A percentile compares a stretch with the other conserved stretches of the same genome.
Conservation (phyloP, 352 stramenopile genomes). For the Phytophthora tubulina region DNA sequence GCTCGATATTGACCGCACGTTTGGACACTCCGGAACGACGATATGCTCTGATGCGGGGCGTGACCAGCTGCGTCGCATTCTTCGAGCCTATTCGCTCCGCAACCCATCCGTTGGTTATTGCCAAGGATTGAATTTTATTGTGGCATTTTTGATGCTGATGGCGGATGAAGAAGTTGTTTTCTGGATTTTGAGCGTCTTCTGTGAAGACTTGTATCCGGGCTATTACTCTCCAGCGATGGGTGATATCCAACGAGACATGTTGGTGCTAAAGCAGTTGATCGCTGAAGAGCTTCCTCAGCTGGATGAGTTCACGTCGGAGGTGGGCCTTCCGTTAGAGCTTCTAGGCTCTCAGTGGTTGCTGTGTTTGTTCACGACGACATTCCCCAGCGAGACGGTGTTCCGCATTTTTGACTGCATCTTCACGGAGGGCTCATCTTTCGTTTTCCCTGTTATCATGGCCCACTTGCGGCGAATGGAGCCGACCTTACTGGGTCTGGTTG, state of each 20-base stretch:
- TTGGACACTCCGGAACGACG: slow-evolving; percentile 76
- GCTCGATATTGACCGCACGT: slow-evolving; percentile 88
- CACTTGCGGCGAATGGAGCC: slow-evolving; percentile 72
- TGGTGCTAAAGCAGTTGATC: slow-evolving; percentile 90
- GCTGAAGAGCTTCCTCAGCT: slow-evolving; percentile 80
- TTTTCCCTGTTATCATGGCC: slow-evolving; percentile 89
- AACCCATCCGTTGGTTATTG: slow-evolving; percentile 89
- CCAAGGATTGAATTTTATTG: slow-evolving; percentile 91
- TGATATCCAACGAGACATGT: slow-evolving; percentile 91
- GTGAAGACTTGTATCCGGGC: slow-evolving; percentile 89
- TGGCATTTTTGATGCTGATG: slow-evolving; percentile 83
- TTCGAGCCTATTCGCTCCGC: slow-evolving; percentile 83
- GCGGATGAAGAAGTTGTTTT: slow-evolving; percentile 91
- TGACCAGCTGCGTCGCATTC: slow-evolving; percentile 66
- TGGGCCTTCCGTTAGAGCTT: slow-evolving; percentile 88
- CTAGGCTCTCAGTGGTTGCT: slow-evolving; percentile 92
- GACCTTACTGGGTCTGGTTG: slow-evolving; percentile 54
- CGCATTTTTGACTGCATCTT: slow-evolving; percentile 92
- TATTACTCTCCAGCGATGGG: slow-evolving; percentile 92
- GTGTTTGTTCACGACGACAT: slow-evolving; percentile 92
- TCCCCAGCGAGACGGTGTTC: slow-evolving; percentile 88
- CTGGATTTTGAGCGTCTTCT: slow-evolving; percentile 89
- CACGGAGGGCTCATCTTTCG: slow-evolving; percentile 79
- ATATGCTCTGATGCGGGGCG: slow-evolving; percentile 68
- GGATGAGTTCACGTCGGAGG: slow-evolving; percentile 75